phyloP scores from a whole-genome alignment of 768 basidiomycete genomes.

The Gloeostereum incarnatum region DNA sequence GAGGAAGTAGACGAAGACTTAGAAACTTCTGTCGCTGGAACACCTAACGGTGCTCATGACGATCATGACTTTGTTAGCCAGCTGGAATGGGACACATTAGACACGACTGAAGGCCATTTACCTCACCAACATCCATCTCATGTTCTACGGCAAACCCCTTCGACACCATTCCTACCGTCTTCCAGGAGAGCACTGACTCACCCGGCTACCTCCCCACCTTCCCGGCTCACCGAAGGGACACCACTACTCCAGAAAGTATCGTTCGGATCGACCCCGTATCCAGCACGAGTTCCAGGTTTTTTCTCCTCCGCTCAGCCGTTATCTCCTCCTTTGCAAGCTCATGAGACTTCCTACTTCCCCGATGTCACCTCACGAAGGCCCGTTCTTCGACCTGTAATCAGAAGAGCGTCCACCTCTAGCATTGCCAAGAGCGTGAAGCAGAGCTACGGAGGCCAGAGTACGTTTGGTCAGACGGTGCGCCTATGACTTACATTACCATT shows the following conservation, averaged over 20 bases:
- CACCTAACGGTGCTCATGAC: background rate
- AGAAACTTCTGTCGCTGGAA: slow-evolving; percentile 9
- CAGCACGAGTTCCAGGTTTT: slow-evolving; percentile 2
- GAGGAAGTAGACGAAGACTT: slow-evolving; percentile 16
- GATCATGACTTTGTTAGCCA: slow-evolving; percentile 11
- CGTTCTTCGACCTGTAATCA: slow-evolving; percentile 8
- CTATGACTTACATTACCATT: background rate
- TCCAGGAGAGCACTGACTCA: background rate
- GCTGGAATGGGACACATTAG: slow-evolving; percentile 15
- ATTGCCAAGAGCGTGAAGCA: slow-evolving; percentile 20
- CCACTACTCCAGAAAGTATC: slow-evolving; percentile 31
- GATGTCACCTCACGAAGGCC: slow-evolving; percentile 6
- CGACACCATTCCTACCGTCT: slow-evolving; percentile 1
- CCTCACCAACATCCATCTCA: slow-evolving; percentile 3
- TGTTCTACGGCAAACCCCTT: background rate
- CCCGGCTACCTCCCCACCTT: no score
- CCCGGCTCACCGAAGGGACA: slow-evolving; percentile 15
- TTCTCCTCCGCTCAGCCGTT: background rate
- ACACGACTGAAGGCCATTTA: slow-evolving; percentile 4
- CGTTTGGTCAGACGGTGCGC: slow-evolving; percentile 65
- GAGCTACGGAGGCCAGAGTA: slow-evolving; percentile 46
- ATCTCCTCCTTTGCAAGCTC: no score
- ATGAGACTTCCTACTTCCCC: slow-evolving; percentile 3
- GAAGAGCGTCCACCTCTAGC: slow-evolving; percentile 22
- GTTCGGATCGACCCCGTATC: slow-evolving; percentile 14